Evolutionary conservation across 2,329 filamentous ascomycete species (phyloP).

Genomic region (Hypoxylon sp.): DNA sequence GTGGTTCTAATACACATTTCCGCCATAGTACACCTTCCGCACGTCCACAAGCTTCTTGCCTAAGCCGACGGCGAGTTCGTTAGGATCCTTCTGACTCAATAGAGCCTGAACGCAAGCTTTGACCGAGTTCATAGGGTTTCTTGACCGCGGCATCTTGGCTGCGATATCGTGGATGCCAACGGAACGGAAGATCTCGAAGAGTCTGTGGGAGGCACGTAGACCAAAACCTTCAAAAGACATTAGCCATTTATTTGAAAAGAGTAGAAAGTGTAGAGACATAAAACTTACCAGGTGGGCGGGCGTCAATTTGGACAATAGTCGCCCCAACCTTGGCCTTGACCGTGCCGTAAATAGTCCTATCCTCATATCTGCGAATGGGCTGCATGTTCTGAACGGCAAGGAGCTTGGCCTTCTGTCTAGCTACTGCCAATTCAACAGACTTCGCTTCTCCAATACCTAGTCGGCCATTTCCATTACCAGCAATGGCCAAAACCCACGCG

Average conservation of each 20-base stretch:
- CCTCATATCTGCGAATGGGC: constrained; percentile 91
- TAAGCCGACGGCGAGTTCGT: constrained; percentile 87
- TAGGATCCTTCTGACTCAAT: constrained; percentile 84
- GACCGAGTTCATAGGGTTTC: constrained; percentile 98
- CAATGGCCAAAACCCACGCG: constrained; percentile 81
- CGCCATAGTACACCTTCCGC: constrained; percentile 96
- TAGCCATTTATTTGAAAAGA: constrained; percentile 21
- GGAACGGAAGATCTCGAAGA: constrained; percentile 93
- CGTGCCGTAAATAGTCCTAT: constrained; percentile 90
- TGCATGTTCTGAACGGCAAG: constrained; percentile 91
- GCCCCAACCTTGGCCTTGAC: constrained; percentile 87
- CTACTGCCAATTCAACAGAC: constrained; percentile 78
- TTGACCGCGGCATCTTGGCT: constrained; percentile 83
- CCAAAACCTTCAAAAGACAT: constrained; percentile 79
- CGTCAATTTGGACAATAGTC: constrained; percentile 84
- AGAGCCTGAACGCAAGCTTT: constrained; percentile 91
- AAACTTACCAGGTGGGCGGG: constrained; percentile 85
- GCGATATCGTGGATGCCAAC: constrained; percentile 90
- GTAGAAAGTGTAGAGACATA: background rate
- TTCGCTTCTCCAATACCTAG: constrained; percentile 93
- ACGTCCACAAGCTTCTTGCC: constrained; percentile 98
- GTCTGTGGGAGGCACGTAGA: constrained; percentile 88
- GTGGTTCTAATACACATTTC: constrained; percentile 65
- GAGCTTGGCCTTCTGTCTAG: constrained; percentile 78
- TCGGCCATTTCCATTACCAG: constrained; percentile 87